Evolutionary conservation across 1,284 basidiomycete genomes (phyloP).

Genomic region (Irpex lacteus): DNA sequence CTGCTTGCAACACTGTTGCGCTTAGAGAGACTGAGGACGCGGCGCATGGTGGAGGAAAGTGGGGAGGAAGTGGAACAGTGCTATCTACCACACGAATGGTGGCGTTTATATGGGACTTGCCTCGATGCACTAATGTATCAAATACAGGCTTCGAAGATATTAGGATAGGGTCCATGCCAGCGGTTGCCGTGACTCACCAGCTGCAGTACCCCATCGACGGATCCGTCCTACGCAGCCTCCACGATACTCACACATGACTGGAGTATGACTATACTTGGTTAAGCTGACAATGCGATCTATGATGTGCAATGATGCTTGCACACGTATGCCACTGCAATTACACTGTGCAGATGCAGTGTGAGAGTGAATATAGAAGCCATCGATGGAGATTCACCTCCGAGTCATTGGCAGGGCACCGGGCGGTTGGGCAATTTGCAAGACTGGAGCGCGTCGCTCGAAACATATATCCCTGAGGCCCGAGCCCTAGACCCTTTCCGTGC

Average conservation of each 20-base stretch:
- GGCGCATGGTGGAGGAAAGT: constrained; percentile 3
- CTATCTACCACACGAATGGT: constrained; percentile 3
- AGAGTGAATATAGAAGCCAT: not conserved
- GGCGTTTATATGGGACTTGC: not conserved
- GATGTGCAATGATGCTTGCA: not conserved
- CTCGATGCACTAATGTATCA: not conserved
- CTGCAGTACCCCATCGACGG: not conserved
- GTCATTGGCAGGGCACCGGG: not conserved
- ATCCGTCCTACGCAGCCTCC: not conserved
- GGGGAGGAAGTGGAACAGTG: constrained; percentile 19
- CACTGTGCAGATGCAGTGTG: not conserved
- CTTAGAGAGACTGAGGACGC: constrained; percentile 7
- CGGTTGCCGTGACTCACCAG: not conserved
- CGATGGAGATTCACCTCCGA: not conserved
- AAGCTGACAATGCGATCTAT: not conserved
- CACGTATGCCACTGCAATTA: not conserved
- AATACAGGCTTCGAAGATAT: not conserved
- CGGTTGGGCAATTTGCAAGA: too few species aligned
- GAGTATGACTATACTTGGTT: not conserved
- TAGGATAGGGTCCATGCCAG: not conserved
- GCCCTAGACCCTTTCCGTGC: too few species aligned
- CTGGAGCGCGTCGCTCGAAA: too few species aligned
- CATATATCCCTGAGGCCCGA: too few species aligned
- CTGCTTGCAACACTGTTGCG: constrained; percentile 1
- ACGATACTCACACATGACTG: not conserved